phyloP scores from a whole-genome alignment of 768 basidiomycete genomes.

The Boletellus ananiceps region DNA sequence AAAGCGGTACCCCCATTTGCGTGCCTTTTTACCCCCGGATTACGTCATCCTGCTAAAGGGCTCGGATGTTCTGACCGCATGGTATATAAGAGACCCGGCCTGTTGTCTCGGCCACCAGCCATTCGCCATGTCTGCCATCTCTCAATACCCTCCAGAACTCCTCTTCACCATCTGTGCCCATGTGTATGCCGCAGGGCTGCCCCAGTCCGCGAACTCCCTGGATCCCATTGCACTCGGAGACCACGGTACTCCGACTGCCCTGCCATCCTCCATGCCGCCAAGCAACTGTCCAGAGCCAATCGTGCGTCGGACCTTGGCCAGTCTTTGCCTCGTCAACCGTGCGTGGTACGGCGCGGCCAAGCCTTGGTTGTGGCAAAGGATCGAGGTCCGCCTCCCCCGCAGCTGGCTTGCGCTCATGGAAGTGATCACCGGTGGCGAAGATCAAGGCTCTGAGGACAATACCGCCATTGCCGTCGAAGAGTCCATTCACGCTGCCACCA shows the following conservation, averaged over 20 bases:
- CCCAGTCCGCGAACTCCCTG: constrained; percentile 50
- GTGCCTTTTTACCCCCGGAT: constrained; percentile 18
- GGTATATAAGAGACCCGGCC: constrained; percentile 2
- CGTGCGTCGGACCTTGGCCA: constrained; percentile 60
- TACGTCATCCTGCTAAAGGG: constrained; percentile 11
- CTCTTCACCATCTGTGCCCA: constrained; percentile 69
- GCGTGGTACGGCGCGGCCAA: constrained; percentile 80
- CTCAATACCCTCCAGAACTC: constrained; percentile 66
- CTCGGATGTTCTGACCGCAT: constrained; percentile 2
- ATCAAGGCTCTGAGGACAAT: constrained; percentile 43
- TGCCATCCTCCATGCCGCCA: constrained; percentile 72
- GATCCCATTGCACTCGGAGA: constrained; percentile 58
- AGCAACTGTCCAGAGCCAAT: constrained; percentile 65
- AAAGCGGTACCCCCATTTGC: constrained; percentile 6
- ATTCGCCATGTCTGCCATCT: constrained; percentile 23
- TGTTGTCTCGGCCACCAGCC: background rate
- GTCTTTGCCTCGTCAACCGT: constrained; percentile 71
- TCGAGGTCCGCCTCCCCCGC: constrained; percentile 81
- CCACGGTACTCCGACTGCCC: constrained; percentile 47
- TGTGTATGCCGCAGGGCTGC: constrained; percentile 60
- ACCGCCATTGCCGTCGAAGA: constrained; percentile 60
- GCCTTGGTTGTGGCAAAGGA: constrained; percentile 81
- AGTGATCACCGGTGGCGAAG: constrained; percentile 70
- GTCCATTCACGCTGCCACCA: constrained; percentile 63
- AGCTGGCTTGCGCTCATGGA: constrained; percentile 81